phyloP scores from a whole-genome alignment of 768 basidiomycete genomes.

The Plicaturopsis crispa region DNA sequence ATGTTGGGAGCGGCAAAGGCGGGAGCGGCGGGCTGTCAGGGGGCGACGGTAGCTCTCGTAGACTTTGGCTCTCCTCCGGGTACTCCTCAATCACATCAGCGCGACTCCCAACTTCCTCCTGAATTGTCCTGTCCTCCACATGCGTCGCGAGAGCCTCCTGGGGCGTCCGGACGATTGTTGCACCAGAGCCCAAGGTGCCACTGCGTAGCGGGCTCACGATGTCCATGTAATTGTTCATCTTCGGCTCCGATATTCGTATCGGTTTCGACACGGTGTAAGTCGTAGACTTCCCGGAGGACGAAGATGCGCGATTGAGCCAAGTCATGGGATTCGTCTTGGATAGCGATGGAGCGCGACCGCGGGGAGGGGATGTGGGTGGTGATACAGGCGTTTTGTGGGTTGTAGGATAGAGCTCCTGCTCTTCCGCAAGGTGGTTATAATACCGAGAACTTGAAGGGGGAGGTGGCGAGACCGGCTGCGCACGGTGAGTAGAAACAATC shows the following conservation, averaged over 20 bases:
- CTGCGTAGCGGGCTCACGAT: conserved; percentile 24
- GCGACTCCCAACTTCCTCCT: conserved; percentile 2
- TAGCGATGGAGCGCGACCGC: no score
- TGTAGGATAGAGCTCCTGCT: conserved; percentile 18
- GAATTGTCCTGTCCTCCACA: conserved; percentile 7
- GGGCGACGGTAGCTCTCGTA: conserved; percentile 20
- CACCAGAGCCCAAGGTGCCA: conserved; percentile 60
- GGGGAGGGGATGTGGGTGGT: conserved; percentile 22
- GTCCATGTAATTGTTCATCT: conserved; percentile 24
- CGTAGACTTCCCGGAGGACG: conserved; percentile 14
- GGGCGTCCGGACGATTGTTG: conserved; percentile 71
- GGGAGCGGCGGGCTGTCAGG: conserved; percentile 49
- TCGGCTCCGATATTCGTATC: conserved; percentile 37
- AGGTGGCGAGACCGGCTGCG: conserved; percentile 9
- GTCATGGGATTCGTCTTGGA: no score
- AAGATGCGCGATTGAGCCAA: conserved; percentile 26
- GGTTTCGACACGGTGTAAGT: conserved; percentile 28
- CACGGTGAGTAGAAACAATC: conserved; percentile 16
- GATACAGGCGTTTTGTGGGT: conserved; percentile 16
- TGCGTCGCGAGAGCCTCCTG: conserved; percentile 56
- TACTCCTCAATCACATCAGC: conserved; percentile 10
- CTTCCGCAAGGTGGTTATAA: no score
- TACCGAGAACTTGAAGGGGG: conserved; percentile 8
- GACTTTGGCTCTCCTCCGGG: no score
- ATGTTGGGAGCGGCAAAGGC: conserved; percentile 36